These are phyloP conservation scores for Paspalum notatum DNA, from an alignment of 176 grass and related monocot genomes.

Conservation along the genomic window DNA sequence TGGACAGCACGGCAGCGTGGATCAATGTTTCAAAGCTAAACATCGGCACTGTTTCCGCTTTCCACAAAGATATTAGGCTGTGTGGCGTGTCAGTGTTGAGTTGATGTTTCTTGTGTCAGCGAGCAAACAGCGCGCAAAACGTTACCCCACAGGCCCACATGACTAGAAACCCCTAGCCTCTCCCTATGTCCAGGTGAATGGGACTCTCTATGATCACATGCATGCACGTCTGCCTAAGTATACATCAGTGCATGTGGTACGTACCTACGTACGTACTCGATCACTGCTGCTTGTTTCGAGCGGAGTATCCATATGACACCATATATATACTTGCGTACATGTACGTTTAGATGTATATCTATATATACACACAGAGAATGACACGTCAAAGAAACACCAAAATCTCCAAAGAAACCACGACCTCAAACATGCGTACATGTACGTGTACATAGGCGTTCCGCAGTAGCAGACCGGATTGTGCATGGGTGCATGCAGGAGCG, in stretches of 20 bases:
- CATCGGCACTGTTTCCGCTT: background rate
- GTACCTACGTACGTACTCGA: no score
- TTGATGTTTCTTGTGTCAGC: conserved; percentile 51
- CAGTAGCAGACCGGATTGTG: background rate
- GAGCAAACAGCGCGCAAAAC: conserved; percentile 6
- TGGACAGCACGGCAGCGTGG: background rate
- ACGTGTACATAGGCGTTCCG: no score
- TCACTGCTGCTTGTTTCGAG: background rate
- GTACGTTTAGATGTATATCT: background rate
- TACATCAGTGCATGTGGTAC: background rate
- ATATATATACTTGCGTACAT: background rate
- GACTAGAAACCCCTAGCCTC: background rate
- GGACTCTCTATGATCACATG: conserved; percentile 20
- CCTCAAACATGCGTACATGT: no score
- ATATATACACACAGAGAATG: no score
- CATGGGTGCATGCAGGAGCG: background rate
- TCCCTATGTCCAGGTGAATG: background rate
- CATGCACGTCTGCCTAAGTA: background rate
- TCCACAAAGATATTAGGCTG: background rate
- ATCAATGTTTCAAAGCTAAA: background rate
- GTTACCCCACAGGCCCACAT: conserved; percentile 23
- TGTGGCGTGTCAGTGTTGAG: conserved; percentile 33
- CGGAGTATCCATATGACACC: no score
- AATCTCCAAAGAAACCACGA: no score
- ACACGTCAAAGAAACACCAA: no score